Conservation (phyloP, 2,329 filamentous ascomycete genomes). For the Didymella pomorum region DNA sequence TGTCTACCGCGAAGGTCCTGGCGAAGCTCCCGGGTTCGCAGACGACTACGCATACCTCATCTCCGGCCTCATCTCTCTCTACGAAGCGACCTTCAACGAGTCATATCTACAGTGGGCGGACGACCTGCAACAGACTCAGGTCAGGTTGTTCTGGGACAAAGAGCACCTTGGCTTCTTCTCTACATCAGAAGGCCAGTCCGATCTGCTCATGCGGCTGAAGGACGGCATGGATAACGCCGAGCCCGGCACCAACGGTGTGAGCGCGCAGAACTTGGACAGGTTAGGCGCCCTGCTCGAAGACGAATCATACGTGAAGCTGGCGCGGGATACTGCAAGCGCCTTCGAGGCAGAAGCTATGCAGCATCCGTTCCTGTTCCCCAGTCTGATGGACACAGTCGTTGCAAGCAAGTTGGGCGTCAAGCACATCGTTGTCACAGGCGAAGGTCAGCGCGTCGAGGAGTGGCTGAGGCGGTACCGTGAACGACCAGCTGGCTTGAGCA, state of each 20-base stretch:
- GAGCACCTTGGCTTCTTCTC: constrained; percentile 73
- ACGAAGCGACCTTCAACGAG: constrained; percentile 81
- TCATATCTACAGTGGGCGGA: constrained; percentile 82
- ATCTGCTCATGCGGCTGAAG: constrained; percentile 86
- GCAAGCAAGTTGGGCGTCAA: constrained; percentile 74
- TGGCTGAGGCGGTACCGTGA: constrained; percentile 53
- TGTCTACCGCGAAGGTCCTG: constrained; percentile 73
- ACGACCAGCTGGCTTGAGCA: constrained; percentile 46
- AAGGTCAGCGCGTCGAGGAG: constrained; percentile 53
- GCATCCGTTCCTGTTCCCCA: constrained; percentile 90
- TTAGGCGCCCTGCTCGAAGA: constrained; percentile 75
- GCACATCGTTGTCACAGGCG: constrained; percentile 64
- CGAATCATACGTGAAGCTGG: constrained; percentile 68
- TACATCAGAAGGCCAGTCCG: constrained; percentile 67
- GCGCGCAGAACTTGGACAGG: constrained; percentile 86
- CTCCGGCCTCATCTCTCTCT: constrained; percentile 81
- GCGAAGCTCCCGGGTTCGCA: constrained; percentile 77
- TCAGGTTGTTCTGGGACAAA: constrained; percentile 77
- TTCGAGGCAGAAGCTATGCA: constrained; percentile 93
- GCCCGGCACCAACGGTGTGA: constrained; percentile 87
- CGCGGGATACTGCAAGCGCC: constrained; percentile 77
- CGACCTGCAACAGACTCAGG: constrained; percentile 79
- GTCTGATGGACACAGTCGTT: constrained; percentile 79
- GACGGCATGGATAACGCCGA: constrained; percentile 94
- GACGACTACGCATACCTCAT: constrained; percentile 95